Percentiles rank a stretch among this genome's conserved stretches.
Conservation (phyloP, 2,329 filamentous ascomycete species). For the Pestalotiopsis sp. region DNA sequence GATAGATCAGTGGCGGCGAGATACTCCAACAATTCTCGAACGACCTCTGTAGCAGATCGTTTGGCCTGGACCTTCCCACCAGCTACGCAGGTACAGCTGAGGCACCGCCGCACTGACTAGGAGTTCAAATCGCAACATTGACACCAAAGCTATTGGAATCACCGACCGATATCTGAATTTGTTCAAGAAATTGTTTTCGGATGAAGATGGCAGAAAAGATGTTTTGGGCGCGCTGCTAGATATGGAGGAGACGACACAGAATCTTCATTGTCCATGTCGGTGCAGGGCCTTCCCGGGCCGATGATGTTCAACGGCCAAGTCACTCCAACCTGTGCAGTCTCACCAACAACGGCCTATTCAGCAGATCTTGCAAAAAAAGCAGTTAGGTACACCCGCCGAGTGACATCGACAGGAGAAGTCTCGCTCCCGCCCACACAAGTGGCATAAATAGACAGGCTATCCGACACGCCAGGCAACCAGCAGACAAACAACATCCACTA, state of each 20-base stretch:
- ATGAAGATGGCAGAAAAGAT: too few relatives aligned
- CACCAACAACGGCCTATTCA: slow-evolving; percentile 24
- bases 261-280: too few relatives aligned
- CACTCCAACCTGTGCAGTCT: slow-evolving; percentile 22
- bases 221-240: too few relatives aligned
- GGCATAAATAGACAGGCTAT: too few relatives aligned
- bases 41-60: not conserved
- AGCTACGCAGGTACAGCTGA: not conserved
- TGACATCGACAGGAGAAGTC: slow-evolving; percentile 18
- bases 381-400: slow-evolving; percentile 21
- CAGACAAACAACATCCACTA: slow-evolving; percentile 63
- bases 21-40: not conserved
- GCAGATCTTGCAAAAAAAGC: slow-evolving; percentile 19
- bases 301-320: too few relatives aligned
- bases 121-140: not conserved
- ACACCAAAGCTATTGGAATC: too few relatives aligned
- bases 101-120: not conserved
- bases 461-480: slow-evolving; percentile 44
- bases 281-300: too few relatives aligned
- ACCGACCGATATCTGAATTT: too few relatives aligned
- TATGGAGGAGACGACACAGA: too few relatives aligned
- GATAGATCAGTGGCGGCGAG: too few relatives aligned
- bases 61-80: not conserved
- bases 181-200: too few relatives aligned
- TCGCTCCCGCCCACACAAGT: too few relatives aligned